These are phyloP conservation scores for Penicillium egyptiacum DNA, from an alignment of 495 filamentous ascomycete species.

Conservation along the genomic window DNA sequence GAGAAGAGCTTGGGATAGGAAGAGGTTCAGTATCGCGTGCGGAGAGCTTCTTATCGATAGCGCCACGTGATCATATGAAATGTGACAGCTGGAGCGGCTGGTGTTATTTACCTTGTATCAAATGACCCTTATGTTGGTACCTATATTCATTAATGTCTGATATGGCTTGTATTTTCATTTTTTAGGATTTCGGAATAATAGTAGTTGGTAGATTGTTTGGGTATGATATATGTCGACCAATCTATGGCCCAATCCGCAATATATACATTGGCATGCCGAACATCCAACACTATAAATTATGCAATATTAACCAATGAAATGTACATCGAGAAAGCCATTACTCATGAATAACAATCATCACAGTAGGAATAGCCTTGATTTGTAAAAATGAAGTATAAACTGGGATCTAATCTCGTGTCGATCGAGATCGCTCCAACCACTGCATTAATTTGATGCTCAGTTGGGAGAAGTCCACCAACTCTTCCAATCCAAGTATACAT, in stretches of 20 bases:
- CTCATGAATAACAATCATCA: background rate
- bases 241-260: background rate
- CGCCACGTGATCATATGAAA: constrained; percentile 11
- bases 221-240: background rate
- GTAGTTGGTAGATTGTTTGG: background rate
- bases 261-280: background rate
- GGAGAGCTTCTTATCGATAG: constrained; percentile 31
- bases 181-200: too few relatives aligned
- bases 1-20: constrained; percentile 20
- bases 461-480: background rate
- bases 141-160: background rate
- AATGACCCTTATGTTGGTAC: background rate
- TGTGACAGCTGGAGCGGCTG: background rate
- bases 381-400: background rate
- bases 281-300: background rate
- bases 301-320: background rate
- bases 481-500: background rate
- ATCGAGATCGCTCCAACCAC: background rate
- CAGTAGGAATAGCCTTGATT: background rate
- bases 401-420: background rate
- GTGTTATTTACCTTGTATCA: background rate
- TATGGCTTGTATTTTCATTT: background rate
- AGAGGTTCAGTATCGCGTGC: constrained; percentile 21
- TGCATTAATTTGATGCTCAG: background rate
- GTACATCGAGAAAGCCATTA: background rate